Evolutionary conservation across 768 basidiomycete genomes (phyloP).

Genomic region (Dentipellis fragilis): DNA sequence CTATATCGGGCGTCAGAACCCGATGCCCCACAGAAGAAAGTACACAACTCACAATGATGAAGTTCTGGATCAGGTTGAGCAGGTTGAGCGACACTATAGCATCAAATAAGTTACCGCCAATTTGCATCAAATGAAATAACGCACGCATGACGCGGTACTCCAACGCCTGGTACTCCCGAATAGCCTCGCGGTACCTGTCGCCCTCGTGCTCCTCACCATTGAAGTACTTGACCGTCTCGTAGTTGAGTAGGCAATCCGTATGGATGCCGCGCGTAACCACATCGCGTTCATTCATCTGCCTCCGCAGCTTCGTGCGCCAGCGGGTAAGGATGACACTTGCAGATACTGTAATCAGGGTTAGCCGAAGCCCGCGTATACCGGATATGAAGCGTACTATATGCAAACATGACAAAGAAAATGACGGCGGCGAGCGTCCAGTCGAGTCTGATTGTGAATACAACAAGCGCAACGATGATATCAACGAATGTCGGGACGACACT

Average conservation of each 20-base stretch:
- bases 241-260: conserved; percentile 71
- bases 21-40: neutral
- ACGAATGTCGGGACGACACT: conserved; percentile 73
- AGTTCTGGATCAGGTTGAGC: conserved; percentile 70
- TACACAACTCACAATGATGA: conserved; percentile 53
- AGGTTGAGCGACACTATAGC: conserved; percentile 55
- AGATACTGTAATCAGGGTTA: conserved; percentile 25
- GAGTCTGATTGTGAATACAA: conserved; percentile 53
- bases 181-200: conserved; percentile 58
- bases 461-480: conserved; percentile 65
- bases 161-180: conserved; percentile 61
- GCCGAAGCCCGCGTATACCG: neutral
- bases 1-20: conserved; percentile 22
- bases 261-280: conserved; percentile 78
- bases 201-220: conserved; percentile 78
- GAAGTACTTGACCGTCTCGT: conserved; percentile 85
- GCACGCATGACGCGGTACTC: conserved; percentile 68
- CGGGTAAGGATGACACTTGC: conserved; percentile 49
- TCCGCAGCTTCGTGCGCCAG: conserved; percentile 65
- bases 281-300: conserved; percentile 77
- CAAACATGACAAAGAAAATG: conserved; percentile 62
- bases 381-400: conserved; percentile 42
- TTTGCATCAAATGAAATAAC: conserved; percentile 16
- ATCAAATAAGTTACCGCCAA: neutral
- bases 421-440: conserved; percentile 59